Evolutionary conservation across 306 rosid species (phyloP).

Genomic region (Ormosia emarginata): DNA sequence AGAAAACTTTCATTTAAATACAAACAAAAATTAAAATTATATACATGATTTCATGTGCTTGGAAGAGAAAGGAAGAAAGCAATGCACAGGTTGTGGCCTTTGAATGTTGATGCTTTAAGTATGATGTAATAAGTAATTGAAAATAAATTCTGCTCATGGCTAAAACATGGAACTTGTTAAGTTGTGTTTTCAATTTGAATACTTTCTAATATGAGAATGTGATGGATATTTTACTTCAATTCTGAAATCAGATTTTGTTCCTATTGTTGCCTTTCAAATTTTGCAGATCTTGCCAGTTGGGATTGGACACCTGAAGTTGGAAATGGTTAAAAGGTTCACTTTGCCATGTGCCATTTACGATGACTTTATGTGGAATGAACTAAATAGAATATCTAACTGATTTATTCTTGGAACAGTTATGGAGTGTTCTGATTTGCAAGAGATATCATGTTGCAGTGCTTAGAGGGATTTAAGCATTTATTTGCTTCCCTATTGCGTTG

Average conservation of each 20-base stretch:
- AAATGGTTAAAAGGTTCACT: slow-evolving; percentile 77
- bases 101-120: not conserved
- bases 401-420: slow-evolving; percentile 55
- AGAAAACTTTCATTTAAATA: not conserved
- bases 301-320: slow-evolving; percentile 39
- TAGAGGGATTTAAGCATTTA: slow-evolving; percentile 61
- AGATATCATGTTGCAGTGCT: slow-evolving; percentile 84
- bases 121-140: not conserved
- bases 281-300: slow-evolving; percentile 25
- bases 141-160: not conserved
- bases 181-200: not conserved
- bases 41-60: not conserved
- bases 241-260: slow-evolving; percentile 14
- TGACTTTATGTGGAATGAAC: slow-evolving; percentile 7
- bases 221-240: slow-evolving; percentile 1
- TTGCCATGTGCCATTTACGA: not conserved
- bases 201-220: not conserved
- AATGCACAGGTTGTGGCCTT: not conserved
- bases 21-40: not conserved
- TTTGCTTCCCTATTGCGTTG: slow-evolving; percentile 63
- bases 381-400: slow-evolving; percentile 16
- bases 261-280: slow-evolving; percentile 19
- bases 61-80: not conserved
- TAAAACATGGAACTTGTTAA: slow-evolving; percentile 11
- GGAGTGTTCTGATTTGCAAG: slow-evolving; percentile 62